phyloP scores from a whole-genome alignment of 1,284 basidiomycete species.

The Cutaneotrichosporon mucoides region DNA sequence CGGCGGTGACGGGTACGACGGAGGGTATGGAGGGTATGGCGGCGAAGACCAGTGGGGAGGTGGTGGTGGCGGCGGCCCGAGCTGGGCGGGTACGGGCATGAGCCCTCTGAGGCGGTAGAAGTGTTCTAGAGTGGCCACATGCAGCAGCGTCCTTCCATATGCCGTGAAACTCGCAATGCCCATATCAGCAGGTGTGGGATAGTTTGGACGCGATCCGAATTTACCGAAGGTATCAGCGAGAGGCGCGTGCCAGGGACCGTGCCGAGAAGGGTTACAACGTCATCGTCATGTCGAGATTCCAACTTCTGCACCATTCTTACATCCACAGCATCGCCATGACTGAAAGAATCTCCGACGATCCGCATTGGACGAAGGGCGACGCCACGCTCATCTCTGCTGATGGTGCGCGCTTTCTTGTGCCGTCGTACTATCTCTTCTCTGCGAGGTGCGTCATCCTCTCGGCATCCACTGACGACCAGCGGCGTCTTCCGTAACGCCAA shows the following conservation, averaged over 20 bases:
- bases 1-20: constrained; percentile 13
- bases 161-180: no score
- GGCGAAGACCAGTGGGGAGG: constrained; percentile 9
- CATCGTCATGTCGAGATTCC: not conserved
- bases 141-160: not conserved
- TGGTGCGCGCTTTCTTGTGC: not conserved
- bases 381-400: constrained; percentile 7
- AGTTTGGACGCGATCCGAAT: no score
- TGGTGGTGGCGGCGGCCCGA: constrained; percentile 8
- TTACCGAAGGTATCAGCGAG: no score
- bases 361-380: constrained; percentile 4
- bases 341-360: not conserved
- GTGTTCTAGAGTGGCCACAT: not conserved
- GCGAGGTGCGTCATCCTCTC: constrained; percentile 5
- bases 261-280: no score
- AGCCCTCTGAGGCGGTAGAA: constrained; percentile 33
- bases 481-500: not conserved
- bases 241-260: no score
- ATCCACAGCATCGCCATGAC: not conserved
- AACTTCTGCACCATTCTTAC: not conserved
- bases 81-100: constrained; percentile 30
- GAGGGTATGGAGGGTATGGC: constrained; percentile 7
- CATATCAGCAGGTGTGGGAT: no score
- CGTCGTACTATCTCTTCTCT: constrained; percentile 1
- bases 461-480: not conserved